Percentiles rank a stretch among this genome's conserved stretches.
Evolutionary conservation across 2,329 filamentous ascomycete genomes (phyloP).

Genomic region (Pseudogymnoascus sp.): DNA sequence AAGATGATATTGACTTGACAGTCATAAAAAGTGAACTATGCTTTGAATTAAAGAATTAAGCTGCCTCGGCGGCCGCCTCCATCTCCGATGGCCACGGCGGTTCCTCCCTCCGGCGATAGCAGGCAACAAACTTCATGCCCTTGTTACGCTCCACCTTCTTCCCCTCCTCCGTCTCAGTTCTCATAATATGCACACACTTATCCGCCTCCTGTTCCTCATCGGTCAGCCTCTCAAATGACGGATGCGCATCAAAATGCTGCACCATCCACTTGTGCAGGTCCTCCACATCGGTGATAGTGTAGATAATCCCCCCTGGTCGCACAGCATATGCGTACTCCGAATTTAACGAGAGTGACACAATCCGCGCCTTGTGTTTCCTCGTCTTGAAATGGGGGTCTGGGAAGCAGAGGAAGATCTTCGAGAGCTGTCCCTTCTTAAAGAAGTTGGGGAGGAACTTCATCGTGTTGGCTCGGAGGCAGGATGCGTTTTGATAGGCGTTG

Average conservation of each 20-base stretch:
- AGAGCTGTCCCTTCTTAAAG: slow-evolving; percentile 72
- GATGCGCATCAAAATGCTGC: slow-evolving; percentile 69
- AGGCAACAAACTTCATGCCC: slow-evolving; percentile 82
- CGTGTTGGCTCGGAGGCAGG: slow-evolving; percentile 83
- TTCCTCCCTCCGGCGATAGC: slow-evolving; percentile 67
- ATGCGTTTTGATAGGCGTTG: slow-evolving; percentile 71
- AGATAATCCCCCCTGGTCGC: slow-evolving; percentile 75
- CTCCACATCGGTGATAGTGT: slow-evolving; percentile 96
- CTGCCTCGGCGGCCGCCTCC: slow-evolving; percentile 38
- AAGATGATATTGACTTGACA: background rate
- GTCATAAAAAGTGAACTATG: background rate
- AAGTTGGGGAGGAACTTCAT: slow-evolving; percentile 99
- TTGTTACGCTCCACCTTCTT: slow-evolving; percentile 93
- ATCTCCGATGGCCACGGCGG: slow-evolving; percentile 59
- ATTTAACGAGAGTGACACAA: slow-evolving; percentile 80
- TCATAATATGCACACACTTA: slow-evolving; percentile 67
- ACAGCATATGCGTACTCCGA: slow-evolving; percentile 90
- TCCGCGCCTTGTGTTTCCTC: slow-evolving; percentile 92
- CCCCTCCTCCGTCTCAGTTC: slow-evolving; percentile 84
- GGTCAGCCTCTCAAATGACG: slow-evolving; percentile 68
- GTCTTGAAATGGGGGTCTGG: slow-evolving; percentile 98
- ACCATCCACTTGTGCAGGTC: slow-evolving; percentile 93
- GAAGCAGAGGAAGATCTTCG: slow-evolving; percentile 95
- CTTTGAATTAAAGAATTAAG: background rate
- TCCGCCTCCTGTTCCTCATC: slow-evolving; percentile 62